Evolutionary conservation across 2,329 filamentous ascomycete genomes (phyloP).

Genomic region (Aspergillus costaricaensis): DNA sequence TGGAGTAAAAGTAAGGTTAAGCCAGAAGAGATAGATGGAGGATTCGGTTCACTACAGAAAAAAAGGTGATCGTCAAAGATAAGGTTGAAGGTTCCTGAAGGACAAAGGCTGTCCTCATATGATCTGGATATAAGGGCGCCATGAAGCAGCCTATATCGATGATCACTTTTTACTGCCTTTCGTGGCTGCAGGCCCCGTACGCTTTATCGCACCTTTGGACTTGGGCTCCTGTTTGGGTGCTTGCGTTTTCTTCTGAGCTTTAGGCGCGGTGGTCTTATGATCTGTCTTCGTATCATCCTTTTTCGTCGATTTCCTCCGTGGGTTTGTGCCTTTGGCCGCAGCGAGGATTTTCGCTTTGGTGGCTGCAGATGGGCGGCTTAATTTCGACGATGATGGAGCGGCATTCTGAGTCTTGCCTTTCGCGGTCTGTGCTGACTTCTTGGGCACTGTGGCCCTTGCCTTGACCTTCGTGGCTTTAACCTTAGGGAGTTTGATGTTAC

Average conservation of each 20-base stretch:
- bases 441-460: conserved; percentile 27
- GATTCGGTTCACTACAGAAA: background rate
- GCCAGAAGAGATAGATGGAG: conserved; percentile 1
- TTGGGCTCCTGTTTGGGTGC: conserved; percentile 6
- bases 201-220: background rate
- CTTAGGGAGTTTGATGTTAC: conserved; percentile 31
- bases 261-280: conserved; percentile 8
- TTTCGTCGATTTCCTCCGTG: conserved; percentile 19
- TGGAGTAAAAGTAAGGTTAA: background rate
- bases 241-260: background rate
- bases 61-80: background rate
- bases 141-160: background rate
- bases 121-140: too few relatives aligned
- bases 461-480: conserved; percentile 32
- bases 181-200: background rate
- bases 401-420: conserved; percentile 19
- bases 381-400: conserved; percentile 13
- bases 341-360: conserved; percentile 33
- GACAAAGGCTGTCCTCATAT: background rate
- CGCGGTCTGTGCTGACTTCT: conserved; percentile 16
- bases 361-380: conserved; percentile 32
- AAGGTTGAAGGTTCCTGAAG: background rate
- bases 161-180: conserved; percentile 7
- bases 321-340: conserved; percentile 24
- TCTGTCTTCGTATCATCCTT: conserved; percentile 13